Conservation (phyloP, 106 monocot species). For the Alisma plantagoaquatica region DNA sequence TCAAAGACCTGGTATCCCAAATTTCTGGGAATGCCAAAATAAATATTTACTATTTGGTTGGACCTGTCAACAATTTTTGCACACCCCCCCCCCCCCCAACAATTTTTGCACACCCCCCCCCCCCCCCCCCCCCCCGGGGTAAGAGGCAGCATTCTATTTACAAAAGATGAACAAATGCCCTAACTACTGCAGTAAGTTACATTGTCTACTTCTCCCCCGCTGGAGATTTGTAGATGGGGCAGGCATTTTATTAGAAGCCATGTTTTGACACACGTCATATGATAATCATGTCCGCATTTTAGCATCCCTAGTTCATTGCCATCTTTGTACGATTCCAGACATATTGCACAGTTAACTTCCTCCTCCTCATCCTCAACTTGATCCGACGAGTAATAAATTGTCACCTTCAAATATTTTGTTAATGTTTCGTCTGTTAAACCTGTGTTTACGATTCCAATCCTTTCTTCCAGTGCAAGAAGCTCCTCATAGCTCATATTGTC, state of each 20-base stretch:
- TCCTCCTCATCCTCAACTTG: conserved; percentile 7
- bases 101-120: too few relatives aligned
- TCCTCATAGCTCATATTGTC: conserved; percentile 82
- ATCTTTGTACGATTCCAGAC: conserved; percentile 51
- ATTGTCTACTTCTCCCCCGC: too few relatives aligned
- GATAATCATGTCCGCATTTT: conserved; percentile 46
- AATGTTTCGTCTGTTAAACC: conserved; percentile 41
- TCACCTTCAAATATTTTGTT: conserved; percentile 26
- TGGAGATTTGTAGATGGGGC: conserved; percentile 60
- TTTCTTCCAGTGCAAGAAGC: conserved; percentile 60
- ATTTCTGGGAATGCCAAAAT: too few relatives aligned
- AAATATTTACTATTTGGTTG: too few relatives aligned
- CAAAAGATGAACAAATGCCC: too few relatives aligned
- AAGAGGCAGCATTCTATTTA: too few relatives aligned
- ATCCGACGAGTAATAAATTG: conserved; percentile 5
- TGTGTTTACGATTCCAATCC: conserved; percentile 52
- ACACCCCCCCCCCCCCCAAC: too few relatives aligned
- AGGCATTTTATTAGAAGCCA: conserved; percentile 59
- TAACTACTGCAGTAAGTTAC: too few relatives aligned
- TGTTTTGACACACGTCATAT: conserved; percentile 38
- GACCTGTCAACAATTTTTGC: too few relatives aligned
- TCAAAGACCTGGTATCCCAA: too few relatives aligned
- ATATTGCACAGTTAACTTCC: conserved; percentile 33
- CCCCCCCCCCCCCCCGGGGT: too few relatives aligned
- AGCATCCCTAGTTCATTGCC: conserved; percentile 38